Percentiles rank a stretch among this genome's conserved stretches.
These are phyloP conservation scores for Pistacia vera DNA, from an alignment of 345 rosid species.

Conservation along the genomic window DNA sequence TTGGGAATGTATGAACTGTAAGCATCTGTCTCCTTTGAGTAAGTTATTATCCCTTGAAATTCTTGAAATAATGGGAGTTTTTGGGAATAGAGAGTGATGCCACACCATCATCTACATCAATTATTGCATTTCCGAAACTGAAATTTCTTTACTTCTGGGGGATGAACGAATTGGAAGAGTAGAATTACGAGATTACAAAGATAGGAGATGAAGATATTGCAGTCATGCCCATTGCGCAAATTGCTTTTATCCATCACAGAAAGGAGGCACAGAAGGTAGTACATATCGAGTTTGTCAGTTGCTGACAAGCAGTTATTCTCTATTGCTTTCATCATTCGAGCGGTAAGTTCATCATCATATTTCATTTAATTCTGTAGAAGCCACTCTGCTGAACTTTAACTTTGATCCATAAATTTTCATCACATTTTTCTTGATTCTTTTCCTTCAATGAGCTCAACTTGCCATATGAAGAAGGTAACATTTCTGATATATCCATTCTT, in stretches of 20 bases:
- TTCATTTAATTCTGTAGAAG: conserved; percentile 39
- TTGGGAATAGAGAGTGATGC: no score
- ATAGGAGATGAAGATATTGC: no score
- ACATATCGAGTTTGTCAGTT: conserved; percentile 37
- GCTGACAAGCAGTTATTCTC: conserved; percentile 30
- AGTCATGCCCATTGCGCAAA: no score
- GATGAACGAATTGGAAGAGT: no score
- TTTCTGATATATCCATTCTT: conserved; percentile 32
- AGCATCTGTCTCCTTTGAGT: no score
- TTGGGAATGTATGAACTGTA: no score
- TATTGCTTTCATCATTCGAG: conserved; percentile 33
- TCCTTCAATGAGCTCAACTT: conserved; percentile 20
- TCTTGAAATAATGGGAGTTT: no score
- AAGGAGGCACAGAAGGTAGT: background rate
- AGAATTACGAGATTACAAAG: no score
- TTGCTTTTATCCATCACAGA: background rate
- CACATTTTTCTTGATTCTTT: background rate
- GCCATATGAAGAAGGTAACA: conserved; percentile 17
- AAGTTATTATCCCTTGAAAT: no score
- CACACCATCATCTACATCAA: no score
- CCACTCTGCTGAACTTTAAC: conserved; percentile 47
- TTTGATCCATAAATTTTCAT: conserved; percentile 35
- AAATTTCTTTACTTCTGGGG: no score
- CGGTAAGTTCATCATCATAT: conserved; percentile 40
- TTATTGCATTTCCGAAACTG: no score